phyloP scores from a whole-genome alignment of 2,329 filamentous ascomycete species.

The Corniculantispora saksenae region DNA sequence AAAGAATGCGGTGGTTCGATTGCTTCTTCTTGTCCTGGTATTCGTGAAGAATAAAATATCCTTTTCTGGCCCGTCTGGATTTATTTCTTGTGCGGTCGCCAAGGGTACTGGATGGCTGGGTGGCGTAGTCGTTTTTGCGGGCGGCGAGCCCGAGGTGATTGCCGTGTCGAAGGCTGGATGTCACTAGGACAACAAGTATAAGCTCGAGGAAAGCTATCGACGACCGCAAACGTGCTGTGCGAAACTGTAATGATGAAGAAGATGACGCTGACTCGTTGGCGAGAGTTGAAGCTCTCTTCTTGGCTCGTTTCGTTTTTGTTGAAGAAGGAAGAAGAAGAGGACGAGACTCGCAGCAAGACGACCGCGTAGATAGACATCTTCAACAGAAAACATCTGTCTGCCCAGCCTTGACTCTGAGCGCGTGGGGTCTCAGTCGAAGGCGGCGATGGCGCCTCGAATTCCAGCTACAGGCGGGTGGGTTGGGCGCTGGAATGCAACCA shows the following conservation, averaged over 20 bases:
- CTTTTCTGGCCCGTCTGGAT: background rate
- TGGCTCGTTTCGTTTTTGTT: background rate
- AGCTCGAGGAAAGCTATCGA: background rate
- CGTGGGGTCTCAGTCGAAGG: slow-evolving; percentile 3
- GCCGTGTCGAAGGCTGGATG: background rate
- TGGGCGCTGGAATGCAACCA: slow-evolving; percentile 16
- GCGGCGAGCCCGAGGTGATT: background rate
- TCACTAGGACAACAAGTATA: slow-evolving; percentile 2
- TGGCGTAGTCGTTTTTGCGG: background rate
- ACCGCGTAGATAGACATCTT: background rate
- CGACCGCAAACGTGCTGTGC: background rate
- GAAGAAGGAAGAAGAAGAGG: background rate
- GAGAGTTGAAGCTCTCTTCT: background rate
- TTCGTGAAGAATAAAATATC: background rate
- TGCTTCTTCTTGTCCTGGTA: background rate
- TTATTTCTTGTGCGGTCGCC: slow-evolving; percentile 1
- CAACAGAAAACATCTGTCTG: background rate
- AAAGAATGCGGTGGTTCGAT: background rate
- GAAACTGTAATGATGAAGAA: background rate
- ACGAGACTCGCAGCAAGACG: background rate
- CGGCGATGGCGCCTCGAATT: slow-evolving; percentile 11
- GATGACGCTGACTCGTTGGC: background rate
- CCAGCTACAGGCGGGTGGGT: slow-evolving; percentile 11
- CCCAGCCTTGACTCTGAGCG: background rate
- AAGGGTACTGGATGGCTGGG: background rate